These are phyloP conservation scores for Citrus medica DNA, from an alignment of 345 rosid genomes.

Conservation along the genomic window DNA sequence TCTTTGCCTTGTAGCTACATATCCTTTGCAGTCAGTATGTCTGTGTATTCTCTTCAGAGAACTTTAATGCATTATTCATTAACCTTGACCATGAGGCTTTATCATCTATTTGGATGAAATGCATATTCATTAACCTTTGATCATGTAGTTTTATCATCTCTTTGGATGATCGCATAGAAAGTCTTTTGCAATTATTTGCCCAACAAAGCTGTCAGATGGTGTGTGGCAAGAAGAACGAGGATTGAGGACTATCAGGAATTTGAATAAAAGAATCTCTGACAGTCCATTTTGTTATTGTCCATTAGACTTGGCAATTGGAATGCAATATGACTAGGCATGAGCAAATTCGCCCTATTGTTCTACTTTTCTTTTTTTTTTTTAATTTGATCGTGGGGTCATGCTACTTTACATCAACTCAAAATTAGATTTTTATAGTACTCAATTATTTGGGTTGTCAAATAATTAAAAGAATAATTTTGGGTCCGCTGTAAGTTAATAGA, in stretches of 20 bases:
- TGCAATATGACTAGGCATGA: too few species aligned
- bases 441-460: too few species aligned
- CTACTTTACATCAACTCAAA: too few species aligned
- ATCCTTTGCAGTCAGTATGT: not conserved
- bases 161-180: not conserved
- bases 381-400: too few species aligned
- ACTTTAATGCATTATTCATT: not conserved
- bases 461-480: too few species aligned
- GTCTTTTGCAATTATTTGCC: not conserved
- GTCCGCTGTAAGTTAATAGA: too few species aligned
- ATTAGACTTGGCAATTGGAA: too few species aligned
- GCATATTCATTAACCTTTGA: not conserved
- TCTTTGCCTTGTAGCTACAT: not conserved
- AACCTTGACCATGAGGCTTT: not conserved
- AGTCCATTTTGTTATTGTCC: too few species aligned
- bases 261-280: not conserved
- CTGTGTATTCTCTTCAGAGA: not conserved
- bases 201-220: not conserved
- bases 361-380: too few species aligned
- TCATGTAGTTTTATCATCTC: not conserved
- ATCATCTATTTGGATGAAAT: not conserved
- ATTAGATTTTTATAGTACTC: too few species aligned
- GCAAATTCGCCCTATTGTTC: too few species aligned
- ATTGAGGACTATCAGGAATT: not conserved
- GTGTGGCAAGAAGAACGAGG: not conserved